These are phyloP conservation scores for Ziziphus jujuba DNA, from an alignment of 306 rosid species.

Conservation along the genomic window DNA sequence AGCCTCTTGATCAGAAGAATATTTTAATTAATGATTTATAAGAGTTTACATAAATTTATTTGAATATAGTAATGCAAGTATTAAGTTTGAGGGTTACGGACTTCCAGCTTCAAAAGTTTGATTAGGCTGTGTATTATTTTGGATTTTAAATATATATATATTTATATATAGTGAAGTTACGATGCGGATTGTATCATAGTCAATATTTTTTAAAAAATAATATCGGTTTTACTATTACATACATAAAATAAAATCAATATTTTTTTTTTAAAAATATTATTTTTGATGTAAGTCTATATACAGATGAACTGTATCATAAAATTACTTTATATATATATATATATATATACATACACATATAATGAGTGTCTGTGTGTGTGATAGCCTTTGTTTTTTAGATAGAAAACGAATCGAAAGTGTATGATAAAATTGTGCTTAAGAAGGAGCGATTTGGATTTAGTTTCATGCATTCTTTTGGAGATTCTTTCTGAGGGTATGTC, in stretches of 20 bases:
- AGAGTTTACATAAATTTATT: background rate
- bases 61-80: background rate
- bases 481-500: slow-evolving; percentile 30
- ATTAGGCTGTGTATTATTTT: background rate
- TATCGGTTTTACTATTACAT: too few species aligned
- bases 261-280: too few species aligned
- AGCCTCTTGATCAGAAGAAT: slow-evolving; percentile 6
- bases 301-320: too few species aligned
- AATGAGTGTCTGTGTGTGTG: slow-evolving; percentile 10
- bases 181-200: too few species aligned
- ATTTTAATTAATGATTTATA: background rate
- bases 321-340: too few species aligned
- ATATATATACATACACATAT: too few species aligned
- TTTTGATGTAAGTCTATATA: too few species aligned
- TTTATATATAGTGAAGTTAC: too few species aligned
- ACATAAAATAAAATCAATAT: too few species aligned
- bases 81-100: slow-evolving; percentile 32
- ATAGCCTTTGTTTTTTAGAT: background rate
- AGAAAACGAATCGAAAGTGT: background rate
- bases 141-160: background rate
- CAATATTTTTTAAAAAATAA: too few species aligned
- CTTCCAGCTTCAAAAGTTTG: slow-evolving; percentile 33
- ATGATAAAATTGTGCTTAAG: background rate
- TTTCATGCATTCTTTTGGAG: slow-evolving; percentile 29
- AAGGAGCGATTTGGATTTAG: slow-evolving; percentile 23